Conservation (phyloP, 352 stramenopile genomes). For the Pythium guiyangense region DNA sequence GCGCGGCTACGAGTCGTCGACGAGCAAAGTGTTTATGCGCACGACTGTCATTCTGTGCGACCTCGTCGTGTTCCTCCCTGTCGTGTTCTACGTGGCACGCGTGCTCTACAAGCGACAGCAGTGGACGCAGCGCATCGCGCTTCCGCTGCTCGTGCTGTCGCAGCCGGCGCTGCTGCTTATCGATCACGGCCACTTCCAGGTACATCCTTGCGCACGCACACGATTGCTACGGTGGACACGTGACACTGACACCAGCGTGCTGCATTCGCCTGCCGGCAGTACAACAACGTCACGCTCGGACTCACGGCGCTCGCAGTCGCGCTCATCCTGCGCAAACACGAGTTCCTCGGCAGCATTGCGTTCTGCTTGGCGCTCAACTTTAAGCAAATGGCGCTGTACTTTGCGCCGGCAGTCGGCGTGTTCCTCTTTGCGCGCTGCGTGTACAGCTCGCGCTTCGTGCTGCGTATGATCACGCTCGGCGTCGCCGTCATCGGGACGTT, state of each 20-base stretch:
- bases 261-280: conserved; percentile 40
- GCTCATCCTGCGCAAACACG: conserved; percentile 66
- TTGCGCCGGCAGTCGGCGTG: conserved; percentile 91
- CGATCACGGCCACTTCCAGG: conserved; percentile 99
- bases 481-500: conserved; percentile 90
- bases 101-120: conserved; percentile 38
- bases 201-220: conserved; percentile 12
- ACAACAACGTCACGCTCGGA: conserved; percentile 98
- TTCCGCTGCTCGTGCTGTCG: conserved; percentile 71
- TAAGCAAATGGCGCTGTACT: conserved; percentile 99
- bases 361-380: conserved; percentile 97
- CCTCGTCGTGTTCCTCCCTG: conserved; percentile 87
- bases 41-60: conserved; percentile 92
- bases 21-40: conserved; percentile 90
- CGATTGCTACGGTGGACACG: no score
- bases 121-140: conserved; percentile 53
- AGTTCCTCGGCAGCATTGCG: conserved; percentile 76
- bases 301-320: conserved; percentile 66
- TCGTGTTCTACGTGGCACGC: conserved; percentile 37
- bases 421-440: conserved; percentile 90
- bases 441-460: conserved; percentile 38
- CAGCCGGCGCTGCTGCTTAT: conserved; percentile 92
- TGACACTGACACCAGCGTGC: neutral
- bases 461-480: conserved; percentile 69
- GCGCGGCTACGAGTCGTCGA: conserved; percentile 81